Conservation (phyloP, 1,284 basidiomycete species). For the Thecaphora frezii region DNA sequence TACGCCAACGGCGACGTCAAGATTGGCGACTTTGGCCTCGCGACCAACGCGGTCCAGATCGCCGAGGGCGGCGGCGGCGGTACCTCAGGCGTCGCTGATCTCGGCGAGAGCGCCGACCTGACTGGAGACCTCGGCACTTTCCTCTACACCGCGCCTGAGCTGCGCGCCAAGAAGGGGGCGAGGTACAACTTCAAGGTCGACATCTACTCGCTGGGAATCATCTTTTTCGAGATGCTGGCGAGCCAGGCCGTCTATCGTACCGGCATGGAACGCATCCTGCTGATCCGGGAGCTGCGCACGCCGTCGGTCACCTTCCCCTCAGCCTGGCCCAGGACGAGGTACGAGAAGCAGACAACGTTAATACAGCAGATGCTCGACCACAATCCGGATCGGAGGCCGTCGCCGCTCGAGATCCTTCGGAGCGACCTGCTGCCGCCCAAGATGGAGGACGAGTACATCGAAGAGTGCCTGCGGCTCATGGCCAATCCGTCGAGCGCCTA, state of each 20-base stretch:
- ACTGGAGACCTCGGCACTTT: conserved; percentile 76
- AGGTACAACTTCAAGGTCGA: conserved; percentile 80
- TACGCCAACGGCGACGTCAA: conserved; percentile 75
- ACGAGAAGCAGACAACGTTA: conserved; percentile 66
- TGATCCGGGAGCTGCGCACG: conserved; percentile 76
- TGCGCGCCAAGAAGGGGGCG: conserved; percentile 61
- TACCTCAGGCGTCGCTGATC: conserved; percentile 68
- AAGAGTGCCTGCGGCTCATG: conserved; percentile 75
- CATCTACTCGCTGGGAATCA: conserved; percentile 88
- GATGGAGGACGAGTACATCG: conserved; percentile 81
- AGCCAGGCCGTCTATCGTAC: conserved; percentile 70
- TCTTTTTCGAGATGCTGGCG: conserved; percentile 97
- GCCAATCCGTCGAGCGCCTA: conserved; percentile 62
- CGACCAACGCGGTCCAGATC: conserved; percentile 52
- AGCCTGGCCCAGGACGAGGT: conserved; percentile 68
- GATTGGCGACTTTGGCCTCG: conserved; percentile 92
- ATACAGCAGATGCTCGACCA: conserved; percentile 82
- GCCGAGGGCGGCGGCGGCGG: conserved; percentile 29
- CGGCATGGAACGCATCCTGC: conserved; percentile 78
- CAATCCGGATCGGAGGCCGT: conserved; percentile 77
- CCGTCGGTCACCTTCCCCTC: conserved; percentile 74
- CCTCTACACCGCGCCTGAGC: conserved; percentile 84
- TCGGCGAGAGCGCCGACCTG: conserved; percentile 65
- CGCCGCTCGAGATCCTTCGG: conserved; percentile 79
- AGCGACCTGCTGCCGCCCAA: conserved; percentile 74